Conservation (phyloP, 169 alveolate genomes). For the Plasmodium reichenowi region DNA sequence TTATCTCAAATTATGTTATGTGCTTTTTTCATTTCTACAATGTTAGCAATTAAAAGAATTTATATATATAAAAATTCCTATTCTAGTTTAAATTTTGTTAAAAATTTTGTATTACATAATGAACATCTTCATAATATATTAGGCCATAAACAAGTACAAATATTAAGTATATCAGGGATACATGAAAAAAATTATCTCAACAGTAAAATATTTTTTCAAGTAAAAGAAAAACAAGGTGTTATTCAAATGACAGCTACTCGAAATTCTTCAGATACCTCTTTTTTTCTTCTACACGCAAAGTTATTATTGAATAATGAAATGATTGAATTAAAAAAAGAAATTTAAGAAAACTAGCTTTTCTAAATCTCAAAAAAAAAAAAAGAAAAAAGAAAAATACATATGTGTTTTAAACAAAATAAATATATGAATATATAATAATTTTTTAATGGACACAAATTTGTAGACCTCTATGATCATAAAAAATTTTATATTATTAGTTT, state of each 20-base stretch:
- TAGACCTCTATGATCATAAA: no score
- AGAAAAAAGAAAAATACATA: no score
- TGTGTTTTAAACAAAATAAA: no score
- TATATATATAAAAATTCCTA: constrained; percentile 55
- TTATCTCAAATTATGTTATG: constrained; percentile 15
- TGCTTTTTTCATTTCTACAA: constrained; percentile 40
- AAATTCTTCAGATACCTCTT: constrained; percentile 12
- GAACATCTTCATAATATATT: constrained; percentile 26
- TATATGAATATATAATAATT: no score
- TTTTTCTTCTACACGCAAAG: constrained; percentile 39
- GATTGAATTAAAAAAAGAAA: constrained; percentile 17
- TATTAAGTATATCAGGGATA: constrained; percentile 63
- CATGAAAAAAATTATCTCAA: constrained; percentile 67
- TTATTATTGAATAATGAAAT: constrained; percentile 16
- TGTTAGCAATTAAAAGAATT: constrained; percentile 54
- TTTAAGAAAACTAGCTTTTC: neutral
- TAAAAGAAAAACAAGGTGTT: constrained; percentile 42
- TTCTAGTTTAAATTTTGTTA: constrained; percentile 63
- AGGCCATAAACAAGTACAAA: constrained; percentile 61
- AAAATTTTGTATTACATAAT: constrained; percentile 53
- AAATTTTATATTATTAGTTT: no score
- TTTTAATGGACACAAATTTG: no score
- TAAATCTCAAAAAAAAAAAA: neutral
- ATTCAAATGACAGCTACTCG: constrained; percentile 64
- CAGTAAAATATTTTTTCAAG: constrained; percentile 63